Base-by-base conservation (phyloP, 805 yeast genomes). In the Yarrowia sp. region DNA sequence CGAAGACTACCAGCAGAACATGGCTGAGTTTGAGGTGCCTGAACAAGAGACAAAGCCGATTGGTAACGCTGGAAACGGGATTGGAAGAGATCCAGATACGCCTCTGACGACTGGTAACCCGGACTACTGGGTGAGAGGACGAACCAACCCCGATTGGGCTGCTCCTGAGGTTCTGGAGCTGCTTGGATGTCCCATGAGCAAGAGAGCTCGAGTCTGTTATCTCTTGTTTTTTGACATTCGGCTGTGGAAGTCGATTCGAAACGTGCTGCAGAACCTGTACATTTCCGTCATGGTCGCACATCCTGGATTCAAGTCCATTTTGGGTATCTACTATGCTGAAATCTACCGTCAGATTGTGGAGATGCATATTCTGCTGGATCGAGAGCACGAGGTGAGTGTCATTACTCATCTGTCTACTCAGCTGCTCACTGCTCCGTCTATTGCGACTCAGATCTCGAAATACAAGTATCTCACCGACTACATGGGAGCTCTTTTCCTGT, bases 381-480 rank as follows among this genome's bases (percentile, higher is more conserved):
- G 97, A 66, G 98, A 95, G 71, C 96, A 97, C 0, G 97, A 92
- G 69, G 76, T 84, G 64, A 90, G 93, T 11, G 81, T 89, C 3
- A 80, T 92, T 78, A 82, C 86, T 42, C 84, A 87, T 42, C 76
- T 93, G 18, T 86, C 96, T 0, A 86, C 93, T 0, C 99, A 95
- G 75, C 77, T 95, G 22, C 92, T 92, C 74, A 92, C 98, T 0
- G 88, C 96, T 64, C 97, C 98, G 0, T 83, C 92, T 0, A 87
- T 88, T 68, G 86, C 96, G 0, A 82, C 80, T 4, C 77, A 84
- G 32, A 83, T 89, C 31, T 80, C 86, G 7, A 74, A 78, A 35
- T 88, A 86, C 69, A 90, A 90, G 8, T 90, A 87, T 67, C 75
- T 88, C 18, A 79, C 86, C 1, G 79, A 85, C 57, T 82, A 89